Evolutionary conservation across 2,329 filamentous ascomycete species (phyloP).

Genomic region (Botrytis galanthina): DNA sequence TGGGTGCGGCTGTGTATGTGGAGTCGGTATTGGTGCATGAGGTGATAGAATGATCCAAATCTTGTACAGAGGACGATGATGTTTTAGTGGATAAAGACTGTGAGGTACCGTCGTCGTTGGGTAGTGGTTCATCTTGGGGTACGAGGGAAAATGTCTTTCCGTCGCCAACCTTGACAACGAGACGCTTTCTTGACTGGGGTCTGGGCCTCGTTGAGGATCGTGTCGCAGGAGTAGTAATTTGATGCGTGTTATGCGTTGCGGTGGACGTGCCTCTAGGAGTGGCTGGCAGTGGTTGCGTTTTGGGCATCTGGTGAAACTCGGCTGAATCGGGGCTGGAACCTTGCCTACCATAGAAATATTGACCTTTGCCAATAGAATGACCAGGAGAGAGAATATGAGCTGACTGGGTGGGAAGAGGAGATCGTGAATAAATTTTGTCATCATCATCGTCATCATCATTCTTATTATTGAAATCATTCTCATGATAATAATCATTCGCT

Average conservation of each 20-base stretch:
- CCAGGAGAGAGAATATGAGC: conserved; percentile 35
- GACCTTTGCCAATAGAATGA: conserved; percentile 22
- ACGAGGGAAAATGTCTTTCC: conserved; percentile 38
- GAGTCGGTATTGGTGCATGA: conserved; percentile 33
- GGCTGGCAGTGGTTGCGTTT: conserved; percentile 25
- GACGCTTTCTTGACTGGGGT: conserved; percentile 32
- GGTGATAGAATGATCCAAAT: conserved; percentile 33
- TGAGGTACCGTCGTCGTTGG: conserved; percentile 26
- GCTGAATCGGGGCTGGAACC: conserved; percentile 29
- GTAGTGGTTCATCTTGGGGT: conserved; percentile 30
- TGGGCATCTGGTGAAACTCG: conserved; percentile 34
- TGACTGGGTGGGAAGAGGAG: conserved; percentile 37
- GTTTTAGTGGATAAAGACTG: conserved; percentile 26
- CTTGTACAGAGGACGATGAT: conserved; percentile 33
- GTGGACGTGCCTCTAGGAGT: conserved; percentile 30
- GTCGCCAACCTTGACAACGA: conserved; percentile 34
- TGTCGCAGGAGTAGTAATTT: conserved; percentile 32
- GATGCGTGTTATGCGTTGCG: conserved; percentile 31
- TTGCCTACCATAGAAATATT: conserved; percentile 20
- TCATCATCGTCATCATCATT: conserved; percentile 23
- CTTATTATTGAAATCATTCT: conserved; percentile 20
- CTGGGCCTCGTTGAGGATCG: conserved; percentile 33
- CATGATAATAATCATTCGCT: background rate
- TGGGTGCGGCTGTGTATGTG: conserved; percentile 25
- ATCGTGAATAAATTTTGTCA: conserved; percentile 37